These are phyloP conservation scores for Rhynchosporium graminicola DNA, from an alignment of 2,329 filamentous ascomycete genomes.

Conservation along the genomic window DNA sequence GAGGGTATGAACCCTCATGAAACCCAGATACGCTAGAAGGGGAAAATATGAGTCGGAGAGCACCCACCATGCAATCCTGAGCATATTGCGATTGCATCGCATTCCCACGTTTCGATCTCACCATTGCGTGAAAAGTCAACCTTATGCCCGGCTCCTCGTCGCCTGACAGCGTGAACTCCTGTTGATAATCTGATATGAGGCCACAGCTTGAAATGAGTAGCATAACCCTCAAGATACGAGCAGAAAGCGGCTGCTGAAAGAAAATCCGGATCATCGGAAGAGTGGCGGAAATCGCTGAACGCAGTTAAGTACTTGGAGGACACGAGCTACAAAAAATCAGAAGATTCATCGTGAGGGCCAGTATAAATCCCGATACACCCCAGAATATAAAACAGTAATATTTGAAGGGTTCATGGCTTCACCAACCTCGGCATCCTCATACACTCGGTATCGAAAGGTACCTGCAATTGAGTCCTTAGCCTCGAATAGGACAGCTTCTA, in stretches of 20 bases:
- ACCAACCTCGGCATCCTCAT: conserved; percentile 47
- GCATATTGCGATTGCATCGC: conserved; percentile 50
- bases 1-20: too few species aligned
- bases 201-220: conserved; percentile 43
- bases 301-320: conserved; percentile 53
- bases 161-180: conserved; percentile 35
- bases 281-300: conserved; percentile 53
- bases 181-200: conserved; percentile 39
- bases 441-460: conserved; percentile 49
- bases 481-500: conserved; percentile 49
- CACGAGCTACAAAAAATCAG: conserved; percentile 42
- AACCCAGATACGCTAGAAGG: too few species aligned
- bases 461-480: conserved; percentile 47
- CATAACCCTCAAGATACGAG: conserved; percentile 47
- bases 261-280: conserved; percentile 46
- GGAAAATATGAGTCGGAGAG: too few species aligned
- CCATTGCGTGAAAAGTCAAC: conserved; percentile 19
- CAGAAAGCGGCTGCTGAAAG: conserved; percentile 45
- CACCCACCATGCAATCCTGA: conserved; percentile 44
- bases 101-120: conserved; percentile 32
- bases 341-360: not conserved
- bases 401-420: conserved; percentile 18
- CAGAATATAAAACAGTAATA: not conserved
- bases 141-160: conserved; percentile 20
- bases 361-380: not conserved